Base-by-base conservation (phyloP, 2,329 filamentous ascomycete genomes). In the Pseudogymnoascus sp. region DNA sequence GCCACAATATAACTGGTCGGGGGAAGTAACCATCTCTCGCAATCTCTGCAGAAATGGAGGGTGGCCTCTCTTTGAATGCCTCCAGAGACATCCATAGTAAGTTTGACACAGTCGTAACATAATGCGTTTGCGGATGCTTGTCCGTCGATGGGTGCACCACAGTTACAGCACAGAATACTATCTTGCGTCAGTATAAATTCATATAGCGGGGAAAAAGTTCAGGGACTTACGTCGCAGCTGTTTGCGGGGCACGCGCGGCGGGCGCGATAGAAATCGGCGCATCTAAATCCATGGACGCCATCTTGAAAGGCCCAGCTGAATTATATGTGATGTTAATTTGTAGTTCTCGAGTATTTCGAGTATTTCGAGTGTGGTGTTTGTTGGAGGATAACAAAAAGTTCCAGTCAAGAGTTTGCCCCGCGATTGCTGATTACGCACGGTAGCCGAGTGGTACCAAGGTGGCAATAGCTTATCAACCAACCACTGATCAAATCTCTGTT, bases 91-190 rank as follows among this genome's bases (percentile, higher is more conserved):
- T 99, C 94, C 76, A 95, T 85, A 58, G 92, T 95, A 69, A 95
- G 84, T 75, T 96, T 96, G 73, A 97, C 86, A 76, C 94, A 97
- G 80, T 97, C 93, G 75, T 91, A 91, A 79, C 94, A 99, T 62
- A 97, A 87, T 40, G 94, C 92, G 65, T 92, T 92, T 60, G 89
- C 87, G 27, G 90, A 82, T 12, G 86, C 85, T 15, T 92, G 96
- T 75, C 94, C 94, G 76, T 97, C 92, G 71, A 99, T 96, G 39
- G 93, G 88, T 64, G 90, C 92, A 72, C 93, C 94, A 76, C 94
- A 99, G 81, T 97, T 96, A 80, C 91, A 96, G 77, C 94, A 99
- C 63, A 99, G 88, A 72, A 97, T 96, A n/a, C 87, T 90, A 64
- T 33, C 29, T 29, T 62, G 33, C 35, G 62, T 64, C 35, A 52